phyloP scores from a whole-genome alignment of 1,139 yeast genomes.

The Blastobotrys buckinghamii region DNA sequence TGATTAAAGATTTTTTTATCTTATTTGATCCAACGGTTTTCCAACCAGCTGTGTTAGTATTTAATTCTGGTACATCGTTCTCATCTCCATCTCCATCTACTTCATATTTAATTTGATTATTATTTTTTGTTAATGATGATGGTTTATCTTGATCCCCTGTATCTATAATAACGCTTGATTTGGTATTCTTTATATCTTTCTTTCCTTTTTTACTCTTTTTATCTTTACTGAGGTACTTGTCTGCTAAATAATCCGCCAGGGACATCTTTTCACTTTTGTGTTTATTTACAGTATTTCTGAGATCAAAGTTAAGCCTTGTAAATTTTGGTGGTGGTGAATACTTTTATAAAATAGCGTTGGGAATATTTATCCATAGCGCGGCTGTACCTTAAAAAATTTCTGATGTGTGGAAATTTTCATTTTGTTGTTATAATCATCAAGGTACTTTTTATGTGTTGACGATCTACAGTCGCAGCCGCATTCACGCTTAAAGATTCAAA shows the following conservation, averaged over 20 bases:
- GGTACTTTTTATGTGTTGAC: too few species aligned
- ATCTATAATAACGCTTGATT: background rate
- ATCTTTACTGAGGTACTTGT: slow-evolving; percentile 37
- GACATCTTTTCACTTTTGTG: slow-evolving; percentile 31
- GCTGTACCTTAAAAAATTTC: too few species aligned
- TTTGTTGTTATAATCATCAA: too few species aligned
- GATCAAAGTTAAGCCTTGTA: too few species aligned
- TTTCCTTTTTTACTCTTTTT: slow-evolving; percentile 26
- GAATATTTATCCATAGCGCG: too few species aligned
- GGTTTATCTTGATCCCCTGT: background rate
- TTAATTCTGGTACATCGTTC: slow-evolving; percentile 1
- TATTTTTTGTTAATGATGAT: background rate
- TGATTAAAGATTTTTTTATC: slow-evolving; percentile 33
- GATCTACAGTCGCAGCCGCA: too few species aligned
- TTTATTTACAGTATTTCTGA: too few species aligned
- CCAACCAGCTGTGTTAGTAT: slow-evolving; percentile 17
- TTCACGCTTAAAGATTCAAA: too few species aligned
- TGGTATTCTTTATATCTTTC: slow-evolving; percentile 17
- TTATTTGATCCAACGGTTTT: slow-evolving; percentile 1
- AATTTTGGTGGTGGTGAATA: too few species aligned
- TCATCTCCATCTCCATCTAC: slow-evolving; percentile 8
- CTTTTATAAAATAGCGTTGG: too few species aligned
- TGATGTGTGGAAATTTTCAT: too few species aligned
- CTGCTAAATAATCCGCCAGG: slow-evolving; percentile 47
- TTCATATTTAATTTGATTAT: background rate